phyloP scores from a whole-genome alignment of 2,329 filamentous ascomycete genomes.

The Fusarium sp. region DNA sequence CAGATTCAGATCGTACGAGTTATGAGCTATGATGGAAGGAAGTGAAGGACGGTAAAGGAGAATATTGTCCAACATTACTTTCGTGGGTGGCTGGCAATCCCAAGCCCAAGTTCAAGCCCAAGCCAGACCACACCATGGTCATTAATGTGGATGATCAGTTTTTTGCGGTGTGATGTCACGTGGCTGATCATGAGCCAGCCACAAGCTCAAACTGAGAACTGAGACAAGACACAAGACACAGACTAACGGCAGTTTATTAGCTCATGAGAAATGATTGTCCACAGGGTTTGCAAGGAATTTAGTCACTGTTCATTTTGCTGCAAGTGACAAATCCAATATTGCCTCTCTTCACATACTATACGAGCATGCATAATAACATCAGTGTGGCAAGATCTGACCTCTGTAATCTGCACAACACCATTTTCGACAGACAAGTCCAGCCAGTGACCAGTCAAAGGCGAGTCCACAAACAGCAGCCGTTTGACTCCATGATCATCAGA shows the following conservation, averaged over 20 bases:
- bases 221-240: conserved; percentile 14
- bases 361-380: conserved; percentile 4
- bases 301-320: conserved; percentile 9
- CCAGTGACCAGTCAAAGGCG: not conserved
- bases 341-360: not conserved
- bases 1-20: conserved; percentile 43
- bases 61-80: conserved; percentile 24
- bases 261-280: conserved; percentile 2
- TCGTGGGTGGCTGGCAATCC: conserved; percentile 40
- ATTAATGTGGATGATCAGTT: conserved; percentile 33
- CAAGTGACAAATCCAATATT: conserved; percentile 11
- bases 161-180: conserved; percentile 50
- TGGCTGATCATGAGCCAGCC: conserved; percentile 35
- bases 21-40: conserved; percentile 2
- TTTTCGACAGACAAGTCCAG: not conserved
- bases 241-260: not conserved
- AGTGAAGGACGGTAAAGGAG: conserved; percentile 25
- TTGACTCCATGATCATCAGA: conserved; percentile 3
- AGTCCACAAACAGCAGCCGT: not conserved
- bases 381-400: conserved; percentile 20
- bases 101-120: not conserved
- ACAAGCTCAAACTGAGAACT: conserved; percentile 11
- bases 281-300: conserved; percentile 1
- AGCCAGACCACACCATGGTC: conserved; percentile 1
- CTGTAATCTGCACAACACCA: not conserved